Evolutionary conservation across 1,139 yeast species (phyloP).

Genomic region (Taiozyma sp.): DNA sequence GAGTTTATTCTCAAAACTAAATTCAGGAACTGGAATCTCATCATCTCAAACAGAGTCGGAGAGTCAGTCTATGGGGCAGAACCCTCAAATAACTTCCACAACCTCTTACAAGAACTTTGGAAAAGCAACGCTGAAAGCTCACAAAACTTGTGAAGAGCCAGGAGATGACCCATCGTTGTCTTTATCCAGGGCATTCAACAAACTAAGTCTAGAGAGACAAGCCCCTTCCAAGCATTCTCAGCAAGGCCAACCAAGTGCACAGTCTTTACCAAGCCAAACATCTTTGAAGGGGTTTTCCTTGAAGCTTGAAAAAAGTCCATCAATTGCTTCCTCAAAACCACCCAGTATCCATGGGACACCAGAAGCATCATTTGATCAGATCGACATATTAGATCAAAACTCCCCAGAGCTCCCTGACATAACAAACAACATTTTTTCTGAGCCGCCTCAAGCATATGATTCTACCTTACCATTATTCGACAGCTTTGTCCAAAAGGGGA

Average conservation of each 20-base stretch:
- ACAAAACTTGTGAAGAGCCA: neutral
- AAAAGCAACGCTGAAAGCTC: neutral
- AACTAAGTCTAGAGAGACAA: constrained; percentile 4
- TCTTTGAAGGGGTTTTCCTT: constrained; percentile 1
- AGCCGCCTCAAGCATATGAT: neutral
- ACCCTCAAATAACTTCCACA: neutral
- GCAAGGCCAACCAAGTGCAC: neutral
- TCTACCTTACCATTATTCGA: constrained; percentile 2
- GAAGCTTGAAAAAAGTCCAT: neutral
- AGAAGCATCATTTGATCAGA: constrained; percentile 13
- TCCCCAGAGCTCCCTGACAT: constrained; percentile 13
- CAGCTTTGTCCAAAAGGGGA: neutral
- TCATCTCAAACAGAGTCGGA: neutral
- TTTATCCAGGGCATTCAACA: constrained; percentile 6
- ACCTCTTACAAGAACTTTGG: neutral
- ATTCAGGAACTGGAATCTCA: neutral
- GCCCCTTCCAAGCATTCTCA: neutral
- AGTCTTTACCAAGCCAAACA: neutral
- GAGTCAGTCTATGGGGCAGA: neutral
- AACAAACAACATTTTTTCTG: neutral
- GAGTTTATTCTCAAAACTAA: neutral
- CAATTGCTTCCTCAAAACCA: neutral
- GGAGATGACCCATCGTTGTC: constrained; percentile 1
- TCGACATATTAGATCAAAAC: constrained; percentile 17
- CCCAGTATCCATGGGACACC: constrained; percentile 1